These are phyloP conservation scores for Cystoderma amianthinum DNA, from an alignment of 768 basidiomycete species.

Conservation along the genomic window DNA sequence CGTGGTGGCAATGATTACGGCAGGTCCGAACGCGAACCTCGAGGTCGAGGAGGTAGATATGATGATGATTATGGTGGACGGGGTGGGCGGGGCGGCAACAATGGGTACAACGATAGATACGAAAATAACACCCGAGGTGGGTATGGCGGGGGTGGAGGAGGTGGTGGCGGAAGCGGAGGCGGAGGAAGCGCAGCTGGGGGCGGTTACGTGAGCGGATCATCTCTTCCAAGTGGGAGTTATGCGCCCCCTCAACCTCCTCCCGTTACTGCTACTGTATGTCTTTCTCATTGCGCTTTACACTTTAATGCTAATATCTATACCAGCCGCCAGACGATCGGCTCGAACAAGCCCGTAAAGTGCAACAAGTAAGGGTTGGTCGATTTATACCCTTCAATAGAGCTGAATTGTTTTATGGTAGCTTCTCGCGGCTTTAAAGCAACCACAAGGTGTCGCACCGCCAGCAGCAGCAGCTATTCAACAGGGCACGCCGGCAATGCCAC, in stretches of 20 bases:
- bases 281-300: constrained; percentile 1
- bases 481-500: constrained; percentile 22
- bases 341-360: constrained; percentile 83
- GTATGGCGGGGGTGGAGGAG: constrained; percentile 19
- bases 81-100: constrained; percentile 20
- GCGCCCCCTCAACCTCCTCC: constrained; percentile 22
- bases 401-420: constrained; percentile 26
- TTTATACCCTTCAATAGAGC: no score
- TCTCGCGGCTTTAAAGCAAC: constrained; percentile 75
- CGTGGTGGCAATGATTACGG: constrained; percentile 38
- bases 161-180: constrained; percentile 14
- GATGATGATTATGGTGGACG: constrained; percentile 32
- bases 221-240: constrained; percentile 10
- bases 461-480: constrained; percentile 21
- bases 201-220: constrained; percentile 16
- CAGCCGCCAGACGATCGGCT: constrained; percentile 69
- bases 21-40: constrained; percentile 39
- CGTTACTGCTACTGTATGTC: constrained; percentile 15
- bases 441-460: constrained; percentile 31
- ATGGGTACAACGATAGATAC: constrained; percentile 39
- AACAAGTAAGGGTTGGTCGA: constrained; percentile 67
- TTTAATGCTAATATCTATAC: neutral
- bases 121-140: constrained; percentile 24
- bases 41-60: constrained; percentile 32
- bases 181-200: constrained; percentile 11